Base-by-base conservation (phyloP, 352 stramenopile species). In the Achlya hypogyna region DNA sequence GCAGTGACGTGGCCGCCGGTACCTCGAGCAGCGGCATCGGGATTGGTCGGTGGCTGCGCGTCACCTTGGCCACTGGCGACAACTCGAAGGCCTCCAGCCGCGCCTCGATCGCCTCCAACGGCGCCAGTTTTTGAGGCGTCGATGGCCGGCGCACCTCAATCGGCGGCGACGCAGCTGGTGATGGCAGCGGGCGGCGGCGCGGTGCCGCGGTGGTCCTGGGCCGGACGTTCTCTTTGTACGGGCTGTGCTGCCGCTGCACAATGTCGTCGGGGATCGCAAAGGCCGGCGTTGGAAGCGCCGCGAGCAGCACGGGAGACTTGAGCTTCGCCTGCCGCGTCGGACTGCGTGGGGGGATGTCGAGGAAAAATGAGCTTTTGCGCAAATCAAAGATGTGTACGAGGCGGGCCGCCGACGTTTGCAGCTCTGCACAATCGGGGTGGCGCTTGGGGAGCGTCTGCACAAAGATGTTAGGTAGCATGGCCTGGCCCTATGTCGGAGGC, bases 381-480 rank as follows among this genome's bases (percentile, higher is more conserved):
- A 58, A n/a, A 28, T 22, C 72, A 72, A 65, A 90, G 80, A 49
- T 70, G 75, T 14, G 64, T 47, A 28, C 86, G 72, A 92, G 62
- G 28, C 76, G 71, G 14, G 66, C 62, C 0, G 72, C 76, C 20
- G 87, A 65, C 1, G 78, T 69, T 29, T 75, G 74, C 29, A 92
- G 73, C 42, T 45, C 69, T 12, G 71, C 43, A 65, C 81, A 85
- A 49, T 79, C 77, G 23, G 72, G 73, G 52, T 92, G 78, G 2
- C 83, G 83, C 62, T 89, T 90, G 52, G 85, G 78, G 14, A 92
- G 63, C 23, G 80, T 86, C 38, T 86, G 81, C 45, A 92, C 79
- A 53, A 89, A 92, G 77, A 90, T 89, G 58, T 88, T 86, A 34
- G 83, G 83, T 67, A 88, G 76, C 78, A 82, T 90, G 16, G 81